Evolutionary conservation across 129 eudicot genomes (phyloP), one percentile per base, ranked within the genome.

Genomic region (Flaveria ramosissima): DNA sequence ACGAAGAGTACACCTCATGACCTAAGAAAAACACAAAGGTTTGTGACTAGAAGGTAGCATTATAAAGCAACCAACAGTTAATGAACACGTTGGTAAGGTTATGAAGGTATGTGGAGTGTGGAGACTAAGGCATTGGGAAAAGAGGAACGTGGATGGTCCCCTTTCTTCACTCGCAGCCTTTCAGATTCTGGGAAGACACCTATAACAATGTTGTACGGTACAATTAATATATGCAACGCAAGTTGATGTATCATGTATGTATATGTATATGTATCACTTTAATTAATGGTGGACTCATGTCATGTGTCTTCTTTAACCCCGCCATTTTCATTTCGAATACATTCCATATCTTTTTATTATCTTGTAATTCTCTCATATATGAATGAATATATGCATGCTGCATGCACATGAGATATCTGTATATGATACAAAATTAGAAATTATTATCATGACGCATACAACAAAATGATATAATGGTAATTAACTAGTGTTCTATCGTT

Each of bases 181-280:
- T 73, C 84, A 73, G 75, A 74, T 42, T 26, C 46, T 73, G 70
- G 64, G 84, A 27, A 43, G 80, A 79, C 79, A 70, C 80, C 43
- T 51, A 2, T 32, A 76, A 12, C 0, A 21, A 0, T 26, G 36
- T 65, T 73, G 83, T 80, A 80, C 63, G 70, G 70, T 80, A 73
- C 83, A 66, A 43, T 4, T 65, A 64, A 36, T 19, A 12, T 13
- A 80, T 66, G 79, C 83, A 52, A 23, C n/a, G 64, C 84, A 66
- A 80, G 55, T 73, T 73, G 79, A 36, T 36, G 6, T 4, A 6
- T 36, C 7, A 36, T 36, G 36, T 30, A 30, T 36, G 0, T 30
- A 30, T 30, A 30, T 30, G 5, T 30, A 27, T 30, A 30, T 27
- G 4, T 4, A 27, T 27, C 39, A 32, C 39, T 32, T 32, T 32